A percentile compares a stretch with the other conserved stretches of the same genome.
phyloP scores from a whole-genome alignment of 169 alveolate genomes.

The Plasmodium berghei region DNA sequence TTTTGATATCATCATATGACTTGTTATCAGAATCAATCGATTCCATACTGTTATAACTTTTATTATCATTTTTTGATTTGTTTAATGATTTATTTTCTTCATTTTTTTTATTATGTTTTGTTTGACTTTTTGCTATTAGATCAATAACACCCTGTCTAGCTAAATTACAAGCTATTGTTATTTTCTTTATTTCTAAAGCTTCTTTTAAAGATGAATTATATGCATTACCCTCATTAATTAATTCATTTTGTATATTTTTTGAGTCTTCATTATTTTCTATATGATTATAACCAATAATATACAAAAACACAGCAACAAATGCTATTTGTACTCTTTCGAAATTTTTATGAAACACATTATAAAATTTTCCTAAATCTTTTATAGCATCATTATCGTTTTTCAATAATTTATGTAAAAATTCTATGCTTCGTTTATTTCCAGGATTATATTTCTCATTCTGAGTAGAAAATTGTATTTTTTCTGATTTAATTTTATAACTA shows the following conservation, averaged over 20 bases:
- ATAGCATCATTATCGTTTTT: constrained; percentile 65
- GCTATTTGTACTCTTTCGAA: constrained; percentile 76
- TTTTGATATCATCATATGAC: constrained; percentile 1
- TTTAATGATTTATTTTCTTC: constrained; percentile 15
- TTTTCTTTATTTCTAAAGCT: constrained; percentile 57
- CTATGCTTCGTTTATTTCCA: constrained; percentile 16
- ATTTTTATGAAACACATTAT: constrained; percentile 66
- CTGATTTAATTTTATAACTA: neutral
- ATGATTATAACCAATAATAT: constrained; percentile 67
- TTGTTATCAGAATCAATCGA: constrained; percentile 23
- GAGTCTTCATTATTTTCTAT: neutral
- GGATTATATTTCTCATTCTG: neutral
- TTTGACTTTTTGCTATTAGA: constrained; percentile 70
- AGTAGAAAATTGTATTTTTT: neutral
- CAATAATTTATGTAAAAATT: constrained; percentile 52
- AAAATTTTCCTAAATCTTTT: constrained; percentile 37
- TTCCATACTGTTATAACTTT: constrained; percentile 50
- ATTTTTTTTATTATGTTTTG: constrained; percentile 29
- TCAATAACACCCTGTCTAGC: constrained; percentile 77
- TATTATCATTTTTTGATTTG: constrained; percentile 32
- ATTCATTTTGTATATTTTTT: neutral
- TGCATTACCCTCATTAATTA: constrained; percentile 1
- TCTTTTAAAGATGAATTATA: constrained; percentile 19
- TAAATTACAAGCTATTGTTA: constrained; percentile 68
- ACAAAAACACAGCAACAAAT: constrained; percentile 70